Percentiles rank a stretch among this genome's conserved stretches.
These are phyloP conservation scores for Penicillium sp. DNA, from an alignment of 2,329 filamentous ascomycete genomes.

Conservation along the genomic window DNA sequence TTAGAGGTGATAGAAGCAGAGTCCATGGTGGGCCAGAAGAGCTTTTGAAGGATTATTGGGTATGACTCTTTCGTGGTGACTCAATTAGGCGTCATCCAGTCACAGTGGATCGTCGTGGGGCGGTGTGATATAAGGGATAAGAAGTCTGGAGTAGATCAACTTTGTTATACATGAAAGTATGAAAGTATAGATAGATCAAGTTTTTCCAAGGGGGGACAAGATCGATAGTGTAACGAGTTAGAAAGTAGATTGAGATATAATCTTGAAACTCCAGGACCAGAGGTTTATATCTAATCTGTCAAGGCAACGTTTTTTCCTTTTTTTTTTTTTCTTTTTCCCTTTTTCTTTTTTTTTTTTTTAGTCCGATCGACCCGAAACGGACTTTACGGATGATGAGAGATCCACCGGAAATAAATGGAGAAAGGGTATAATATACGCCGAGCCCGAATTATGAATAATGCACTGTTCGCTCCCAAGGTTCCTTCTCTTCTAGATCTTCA, in stretches of 20 bases:
- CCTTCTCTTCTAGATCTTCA: not conserved
- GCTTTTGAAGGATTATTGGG: conserved; percentile 27
- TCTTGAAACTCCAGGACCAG: not conserved
- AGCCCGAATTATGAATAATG: not conserved
- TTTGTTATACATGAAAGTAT: not conserved
- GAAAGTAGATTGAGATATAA: not conserved
- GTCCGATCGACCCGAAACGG: conserved; percentile 2
- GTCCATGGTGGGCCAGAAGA: conserved; percentile 26
- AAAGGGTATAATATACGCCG: not conserved
- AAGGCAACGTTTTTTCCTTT: not conserved
- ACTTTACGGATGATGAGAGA: too few relatives aligned
- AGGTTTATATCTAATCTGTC: conserved; percentile 9
- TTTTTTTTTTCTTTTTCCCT: not conserved
- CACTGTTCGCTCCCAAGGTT: not conserved
- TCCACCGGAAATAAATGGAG: conserved; percentile 7
- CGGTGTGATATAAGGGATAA: conserved; percentile 24
- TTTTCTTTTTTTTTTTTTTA: not conserved
- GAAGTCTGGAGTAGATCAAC: not conserved
- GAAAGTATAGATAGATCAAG: conserved; percentile 2
- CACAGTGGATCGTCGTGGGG: conserved; percentile 19
- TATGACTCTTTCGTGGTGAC: conserved; percentile 34
- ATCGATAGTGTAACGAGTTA: not conserved
- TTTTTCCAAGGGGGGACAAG: not conserved
- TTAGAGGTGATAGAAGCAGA: conserved; percentile 13
- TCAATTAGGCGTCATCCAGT: conserved; percentile 31